Evolutionary conservation across 169 alveolate genomes (phyloP), one percentile per base, ranked within the genome.

Genomic region (Babesia ovis): DNA sequence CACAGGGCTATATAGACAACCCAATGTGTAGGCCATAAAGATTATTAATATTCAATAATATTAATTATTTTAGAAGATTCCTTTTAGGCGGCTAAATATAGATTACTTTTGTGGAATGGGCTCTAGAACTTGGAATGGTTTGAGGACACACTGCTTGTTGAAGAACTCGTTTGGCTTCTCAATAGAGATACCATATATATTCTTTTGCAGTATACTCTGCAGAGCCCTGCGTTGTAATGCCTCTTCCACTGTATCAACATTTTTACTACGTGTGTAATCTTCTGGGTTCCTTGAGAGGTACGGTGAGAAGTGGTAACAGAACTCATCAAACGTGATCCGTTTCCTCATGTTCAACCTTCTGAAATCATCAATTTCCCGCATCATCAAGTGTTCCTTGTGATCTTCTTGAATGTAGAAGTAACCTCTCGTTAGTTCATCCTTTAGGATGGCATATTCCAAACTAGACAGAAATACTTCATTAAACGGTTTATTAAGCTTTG

Each of bases 121-220:
- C 48, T 68, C 79, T 18, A 68, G 20, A n/a, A 55, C 34, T 64
- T 58, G 69, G 79, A 25, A 68, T 12, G 79, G 79, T 23, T 68
- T 58, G 31, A 68, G 57, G 16, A 23, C 25, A 34, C 79, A 68
- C 11, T 54, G 32, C 79, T 55, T 68, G 53, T 58, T 58, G 58
- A 56, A 39, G 79, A 68, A 68, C 79, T 68, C 79, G 34, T 68
- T 68, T 41, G 79, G 79, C 27, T 45, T 59, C 34, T 68, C 79
- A 37, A 68, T 32, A 16, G 79, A 68, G 0, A 68, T 22, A 18
- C 79, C 79, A 32, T 56, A 58, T 16, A 58, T 9, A 60, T 48
- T 68, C 68, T 68, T 56, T 39, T 68, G 56, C 18, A 68, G 68
- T 0, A 58, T 25, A 4, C 34, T 59, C 34, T 53, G 69, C 3